These are phyloP conservation scores for Tetrapisispora iriomotensis DNA, from an alignment of 805 yeast species.

Conservation along the genomic window DNA sequence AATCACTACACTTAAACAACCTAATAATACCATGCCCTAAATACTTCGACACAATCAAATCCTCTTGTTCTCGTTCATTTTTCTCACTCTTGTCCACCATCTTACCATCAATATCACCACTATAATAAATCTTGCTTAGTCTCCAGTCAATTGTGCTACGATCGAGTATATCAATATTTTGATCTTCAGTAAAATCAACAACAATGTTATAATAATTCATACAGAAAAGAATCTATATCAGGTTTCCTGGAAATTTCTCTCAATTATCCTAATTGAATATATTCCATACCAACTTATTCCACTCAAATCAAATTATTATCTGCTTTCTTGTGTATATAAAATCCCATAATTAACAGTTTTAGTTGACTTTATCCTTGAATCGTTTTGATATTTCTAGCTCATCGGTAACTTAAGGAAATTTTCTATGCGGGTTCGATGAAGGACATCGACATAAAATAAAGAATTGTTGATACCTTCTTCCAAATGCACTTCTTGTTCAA, in stretches of 20 bases:
- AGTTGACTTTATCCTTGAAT: not conserved
- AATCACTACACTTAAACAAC: slow-evolving; percentile 40
- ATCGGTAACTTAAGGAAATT: not conserved
- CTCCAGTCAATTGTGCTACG: slow-evolving; percentile 12
- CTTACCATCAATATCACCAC: not conserved
- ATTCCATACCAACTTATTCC: not conserved
- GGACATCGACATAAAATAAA: too few species aligned
- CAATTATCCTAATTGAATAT: not conserved
- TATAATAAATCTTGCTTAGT: slow-evolving; percentile 4
- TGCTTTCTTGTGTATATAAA: too few species aligned
- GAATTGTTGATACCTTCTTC: too few species aligned
- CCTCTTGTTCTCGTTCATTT: slow-evolving; percentile 6
- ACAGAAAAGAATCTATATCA: not conserved
- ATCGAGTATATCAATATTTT: not conserved
- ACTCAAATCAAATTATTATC: not conserved
- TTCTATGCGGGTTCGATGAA: too few species aligned
- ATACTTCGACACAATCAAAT: slow-evolving; percentile 39
- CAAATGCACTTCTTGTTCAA: too few species aligned
- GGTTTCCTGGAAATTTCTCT: not conserved
- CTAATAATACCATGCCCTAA: slow-evolving; percentile 69
- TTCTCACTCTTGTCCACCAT: not conserved
- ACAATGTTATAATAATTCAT: not conserved
- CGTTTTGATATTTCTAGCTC: not conserved
- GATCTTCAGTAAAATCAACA: not conserved
- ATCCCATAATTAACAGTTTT: not conserved